Conservation (phyloP, 345 rosid species). For the Litchi chinensis region DNA sequence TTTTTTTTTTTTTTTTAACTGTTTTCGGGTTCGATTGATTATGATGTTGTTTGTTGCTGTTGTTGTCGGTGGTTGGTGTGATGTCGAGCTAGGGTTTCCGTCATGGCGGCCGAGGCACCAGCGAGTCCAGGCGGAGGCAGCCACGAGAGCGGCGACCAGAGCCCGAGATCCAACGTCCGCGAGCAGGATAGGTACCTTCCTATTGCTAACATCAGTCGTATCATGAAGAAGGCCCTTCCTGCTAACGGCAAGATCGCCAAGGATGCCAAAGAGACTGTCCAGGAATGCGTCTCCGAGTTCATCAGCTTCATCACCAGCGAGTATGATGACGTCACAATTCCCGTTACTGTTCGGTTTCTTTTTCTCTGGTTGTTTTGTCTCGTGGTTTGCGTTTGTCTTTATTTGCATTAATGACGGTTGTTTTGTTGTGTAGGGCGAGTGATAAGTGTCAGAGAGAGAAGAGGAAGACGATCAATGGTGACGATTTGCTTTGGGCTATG, state of each 20-base stretch:
- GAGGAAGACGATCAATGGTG: constrained; percentile 95
- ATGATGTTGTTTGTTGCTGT: background rate
- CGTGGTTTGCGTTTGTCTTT: background rate
- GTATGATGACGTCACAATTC: constrained; percentile 35
- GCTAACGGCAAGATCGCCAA: constrained; percentile 94
- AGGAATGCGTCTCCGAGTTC: constrained; percentile 96
- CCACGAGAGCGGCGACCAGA: constrained; percentile 89
- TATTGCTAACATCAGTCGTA: constrained; percentile 91
- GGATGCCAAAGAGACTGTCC: constrained; percentile 96
- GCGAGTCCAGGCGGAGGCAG: constrained; percentile 75
- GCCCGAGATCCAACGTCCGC: constrained; percentile 76
- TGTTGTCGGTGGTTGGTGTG: constrained; percentile 10
- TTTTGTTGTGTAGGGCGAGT: constrained; percentile 67
- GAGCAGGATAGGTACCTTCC: constrained; percentile 96
- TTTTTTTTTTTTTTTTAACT: too few species aligned
- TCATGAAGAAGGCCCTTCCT: constrained; percentile 92
- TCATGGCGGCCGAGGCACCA: constrained; percentile 60
- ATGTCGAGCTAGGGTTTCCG: constrained; percentile 33
- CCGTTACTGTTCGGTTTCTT: background rate
- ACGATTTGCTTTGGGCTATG: constrained; percentile 97
- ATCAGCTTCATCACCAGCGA: constrained; percentile 99
- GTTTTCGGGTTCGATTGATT: background rate
- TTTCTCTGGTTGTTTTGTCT: constrained; percentile 3
- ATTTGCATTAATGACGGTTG: background rate
- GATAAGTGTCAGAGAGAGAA: constrained; percentile 98